Conservation (phyloP, 2,329 filamentous ascomycete genomes). For the Helminthosporium solani region DNA sequence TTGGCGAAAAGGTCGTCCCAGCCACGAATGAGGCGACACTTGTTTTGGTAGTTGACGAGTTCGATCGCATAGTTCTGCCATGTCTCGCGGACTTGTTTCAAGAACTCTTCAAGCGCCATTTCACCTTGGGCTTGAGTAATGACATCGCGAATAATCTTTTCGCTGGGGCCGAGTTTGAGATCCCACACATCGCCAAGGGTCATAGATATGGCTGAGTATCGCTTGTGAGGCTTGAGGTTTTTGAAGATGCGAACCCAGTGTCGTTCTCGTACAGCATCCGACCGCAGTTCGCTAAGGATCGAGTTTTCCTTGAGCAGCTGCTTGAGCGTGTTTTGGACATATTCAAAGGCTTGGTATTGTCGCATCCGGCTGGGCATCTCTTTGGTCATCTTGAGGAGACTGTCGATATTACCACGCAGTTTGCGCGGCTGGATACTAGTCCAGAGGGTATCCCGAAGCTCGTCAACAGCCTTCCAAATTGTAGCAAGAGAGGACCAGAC, state of each 20-base stretch:
- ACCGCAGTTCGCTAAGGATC: conserved; percentile 86
- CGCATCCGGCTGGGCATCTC: conserved; percentile 99
- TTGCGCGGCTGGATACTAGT: conserved; percentile 94
- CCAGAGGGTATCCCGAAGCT: conserved; percentile 90
- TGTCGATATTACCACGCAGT: conserved; percentile 83
- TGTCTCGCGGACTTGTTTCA: conserved; percentile 92
- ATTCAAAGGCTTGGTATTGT: conserved; percentile 99
- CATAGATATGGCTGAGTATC: conserved; percentile 91
- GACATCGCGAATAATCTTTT: conserved; percentile 85
- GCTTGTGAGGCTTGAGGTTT: conserved; percentile 84
- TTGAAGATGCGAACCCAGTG: conserved; percentile 99
- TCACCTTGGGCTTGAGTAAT: conserved; percentile 96
- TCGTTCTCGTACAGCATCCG: conserved; percentile 90
- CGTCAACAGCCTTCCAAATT: conserved; percentile 95
- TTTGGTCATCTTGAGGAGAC: conserved; percentile 95
- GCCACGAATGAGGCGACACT: conserved; percentile 92
- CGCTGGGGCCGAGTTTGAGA: conserved; percentile 82
- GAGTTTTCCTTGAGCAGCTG: conserved; percentile 89
- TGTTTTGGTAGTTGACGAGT: conserved; percentile 95
- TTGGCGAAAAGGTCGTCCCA: conserved; percentile 99
- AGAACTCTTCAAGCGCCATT: conserved; percentile 96
- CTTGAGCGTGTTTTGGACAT: conserved; percentile 88
- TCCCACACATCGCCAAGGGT: conserved; percentile 99
- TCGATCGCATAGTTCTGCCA: conserved; percentile 96
- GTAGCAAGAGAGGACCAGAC: conserved; percentile 95